Conservation (phyloP, 1,139 yeast genomes). For the Yamadazyma trypodendri region DNA sequence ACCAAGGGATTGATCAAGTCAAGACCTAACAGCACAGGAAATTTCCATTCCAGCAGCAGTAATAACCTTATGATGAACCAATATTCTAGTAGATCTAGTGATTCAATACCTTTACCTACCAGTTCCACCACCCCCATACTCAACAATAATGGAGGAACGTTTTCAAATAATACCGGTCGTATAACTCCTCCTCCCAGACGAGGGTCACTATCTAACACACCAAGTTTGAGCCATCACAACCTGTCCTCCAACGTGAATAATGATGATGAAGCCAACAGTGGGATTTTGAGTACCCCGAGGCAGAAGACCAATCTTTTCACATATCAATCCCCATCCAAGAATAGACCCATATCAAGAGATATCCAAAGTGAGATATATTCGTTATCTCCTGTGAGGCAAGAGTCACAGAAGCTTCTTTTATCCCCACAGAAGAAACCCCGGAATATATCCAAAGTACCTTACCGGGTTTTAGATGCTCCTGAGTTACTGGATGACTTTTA, state of each 20-base stretch:
- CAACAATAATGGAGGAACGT: slow-evolving; percentile 7
- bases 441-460: slow-evolving; percentile 81
- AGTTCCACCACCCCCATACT: slow-evolving; percentile 7
- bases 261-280: slow-evolving; percentile 14
- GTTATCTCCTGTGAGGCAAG: slow-evolving; percentile 84
- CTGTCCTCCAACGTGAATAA: slow-evolving; percentile 2
- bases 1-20: slow-evolving; percentile 8
- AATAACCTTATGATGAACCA: slow-evolving; percentile 11
- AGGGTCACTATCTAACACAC: slow-evolving; percentile 13
- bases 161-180: slow-evolving; percentile 12
- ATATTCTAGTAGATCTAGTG: slow-evolving; percentile 14
- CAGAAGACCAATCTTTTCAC: slow-evolving; percentile 60
- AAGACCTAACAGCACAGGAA: slow-evolving; percentile 26
- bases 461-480: slow-evolving; percentile 94
- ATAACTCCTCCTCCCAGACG: slow-evolving; percentile 27
- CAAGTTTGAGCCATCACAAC: slow-evolving; percentile 8
- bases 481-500: slow-evolving; percentile 93
- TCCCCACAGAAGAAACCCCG: slow-evolving; percentile 83
- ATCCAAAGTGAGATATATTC: slow-evolving; percentile 76
- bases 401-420: slow-evolving; percentile 72
- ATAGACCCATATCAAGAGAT: slow-evolving; percentile 59
- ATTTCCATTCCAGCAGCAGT: slow-evolving; percentile 7
- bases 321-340: slow-evolving; percentile 66
- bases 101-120: slow-evolving; percentile 12
- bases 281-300: slow-evolving; percentile 50